Percentiles rank a stretch among this genome's conserved stretches.
Evolutionary conservation across 2,329 filamentous ascomycete genomes (phyloP).

Genomic region (Xylaria sp.): DNA sequence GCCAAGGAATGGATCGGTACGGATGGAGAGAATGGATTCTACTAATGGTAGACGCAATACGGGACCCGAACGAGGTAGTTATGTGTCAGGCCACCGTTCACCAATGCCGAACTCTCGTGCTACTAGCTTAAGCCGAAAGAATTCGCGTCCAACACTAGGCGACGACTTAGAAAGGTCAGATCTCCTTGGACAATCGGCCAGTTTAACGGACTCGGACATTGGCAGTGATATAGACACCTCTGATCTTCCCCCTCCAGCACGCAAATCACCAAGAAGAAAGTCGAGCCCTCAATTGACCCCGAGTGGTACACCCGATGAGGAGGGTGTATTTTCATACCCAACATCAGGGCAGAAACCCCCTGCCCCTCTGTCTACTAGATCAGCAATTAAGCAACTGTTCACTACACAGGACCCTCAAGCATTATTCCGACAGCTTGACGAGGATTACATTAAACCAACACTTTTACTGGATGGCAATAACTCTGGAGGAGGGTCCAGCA

Average conservation of each 20-base stretch:
- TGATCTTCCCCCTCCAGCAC: conserved; percentile 71
- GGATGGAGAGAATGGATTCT: conserved; percentile 62
- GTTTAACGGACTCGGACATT: conserved; percentile 66
- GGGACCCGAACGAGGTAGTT: conserved; percentile 55
- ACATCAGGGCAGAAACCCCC: conserved; percentile 48
- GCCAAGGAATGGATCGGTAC: conserved; percentile 66
- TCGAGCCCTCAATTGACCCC: conserved; percentile 53
- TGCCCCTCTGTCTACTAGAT: conserved; percentile 72
- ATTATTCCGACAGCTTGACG: conserved; percentile 91
- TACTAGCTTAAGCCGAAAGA: conserved; percentile 64
- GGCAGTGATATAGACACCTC: conserved; percentile 73
- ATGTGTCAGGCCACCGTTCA: conserved; percentile 65
- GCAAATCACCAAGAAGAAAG: conserved; percentile 53
- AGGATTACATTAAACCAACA: conserved; percentile 94
- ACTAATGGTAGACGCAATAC: conserved; percentile 41
- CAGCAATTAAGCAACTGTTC: conserved; percentile 82
- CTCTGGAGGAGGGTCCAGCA: conserved; percentile 34
- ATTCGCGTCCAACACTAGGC: conserved; percentile 51
- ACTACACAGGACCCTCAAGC: conserved; percentile 88
- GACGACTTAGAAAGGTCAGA: conserved; percentile 67
- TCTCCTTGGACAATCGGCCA: conserved; percentile 59
- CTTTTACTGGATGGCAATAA: conserved; percentile 79
- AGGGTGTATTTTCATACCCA: conserved; percentile 50
- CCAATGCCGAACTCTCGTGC: conserved; percentile 55
- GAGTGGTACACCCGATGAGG: conserved; percentile 43